Evolutionary conservation across 495 filamentous ascomycete genomes (phyloP), one percentile per base, ranked within the genome.

Genomic region (Talaromyces proteolyticus): DNA sequence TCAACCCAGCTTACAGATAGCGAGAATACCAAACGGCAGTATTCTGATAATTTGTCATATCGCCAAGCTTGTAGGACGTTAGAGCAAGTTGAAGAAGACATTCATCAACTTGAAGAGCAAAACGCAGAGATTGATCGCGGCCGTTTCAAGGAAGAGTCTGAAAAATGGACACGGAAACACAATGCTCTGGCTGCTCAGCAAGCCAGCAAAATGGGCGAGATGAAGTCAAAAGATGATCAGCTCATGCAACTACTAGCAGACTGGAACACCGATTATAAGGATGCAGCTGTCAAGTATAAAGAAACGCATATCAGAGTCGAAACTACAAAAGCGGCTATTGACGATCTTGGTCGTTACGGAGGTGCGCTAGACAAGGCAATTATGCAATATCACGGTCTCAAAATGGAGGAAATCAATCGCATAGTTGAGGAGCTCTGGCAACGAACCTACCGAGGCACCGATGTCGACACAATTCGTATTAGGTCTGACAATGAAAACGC

Each of bases 401-500:
- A 97, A 73, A 99, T 99, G 93, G 91, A 92, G 61, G 92, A 97
- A 60, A 95, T 99, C 67, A 99, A 99, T 62, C 78, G 84, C 45
- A 96, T 96, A 61, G 78, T 92, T 54, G 89, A 88, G 56, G 93
- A 99, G 64, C 81, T 99, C 18, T 99, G 93, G 93, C 88, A 89
- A 67, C 84, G 79, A 61, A 96, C 94, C 2, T 99, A 99, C 69
- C 89, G 95, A 60, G 93, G 93, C 53, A 96, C 92, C 3, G 93
- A 99, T 63, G 89, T 99, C 53, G 93, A 99, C 68, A 91, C 89
- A 8, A 95, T 98, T 64, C 77, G 95, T 56, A 97, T 97, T 64
- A 82, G 87, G 37, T 94, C 90, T 38, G 91, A 95, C 69, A 85
- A 84, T 56, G 91, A 93, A 63, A 76, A 77, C 40, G 74, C 74